Base-by-base conservation (phyloP, 257 asterid species). In the Verbena officinalis region DNA sequence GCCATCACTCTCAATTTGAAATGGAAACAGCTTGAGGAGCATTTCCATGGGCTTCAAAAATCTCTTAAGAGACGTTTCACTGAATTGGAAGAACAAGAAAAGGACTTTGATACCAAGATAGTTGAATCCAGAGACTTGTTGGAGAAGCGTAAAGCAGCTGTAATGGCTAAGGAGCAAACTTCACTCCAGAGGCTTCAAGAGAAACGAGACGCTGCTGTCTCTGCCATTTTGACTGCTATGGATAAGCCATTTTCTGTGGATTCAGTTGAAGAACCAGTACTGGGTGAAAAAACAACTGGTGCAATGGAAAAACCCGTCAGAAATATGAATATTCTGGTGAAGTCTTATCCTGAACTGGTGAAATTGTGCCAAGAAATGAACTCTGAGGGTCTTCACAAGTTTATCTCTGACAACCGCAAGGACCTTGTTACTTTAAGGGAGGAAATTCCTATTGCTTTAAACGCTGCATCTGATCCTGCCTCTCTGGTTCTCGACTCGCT, bases 1-100 rank as follows among this genome's bases (percentile, higher is more conserved):
- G 91, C 97, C 14, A 34, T 93, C 19, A 84, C 96, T 56, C 95
- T 93, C 65, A 87, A 86, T 77, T 52, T 91, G 90, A 88, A 90
- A 77, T 93, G 98, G 97, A 80, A 90, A 65, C 98, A 93, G 75
- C 93, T 93, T 31, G 98, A 93, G 72, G 98, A 93, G 77, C 98
- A 93, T 72, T 87, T 93, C 73, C 62, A 83, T 16, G 98, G 98
- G 50, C 97, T 93, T 75, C 96, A 93, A 75, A 90, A 90, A 79
- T 93, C 96, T 34, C 62, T 93, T 74, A 93, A 93, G 83, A 85
- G 98, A 70, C 97, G 97, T 43, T 93, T 93, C 86, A 90, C 86
- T 60, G 96, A 87, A 60, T 72, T 93, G 60, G 98, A 93, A 77
- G 96, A 87, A 34, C 98, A 93, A 64, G 98, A 93, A 73, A 93